Evolutionary conservation across 2,329 filamentous ascomycete species (phyloP).

Genomic region (Xylaria sp.): DNA sequence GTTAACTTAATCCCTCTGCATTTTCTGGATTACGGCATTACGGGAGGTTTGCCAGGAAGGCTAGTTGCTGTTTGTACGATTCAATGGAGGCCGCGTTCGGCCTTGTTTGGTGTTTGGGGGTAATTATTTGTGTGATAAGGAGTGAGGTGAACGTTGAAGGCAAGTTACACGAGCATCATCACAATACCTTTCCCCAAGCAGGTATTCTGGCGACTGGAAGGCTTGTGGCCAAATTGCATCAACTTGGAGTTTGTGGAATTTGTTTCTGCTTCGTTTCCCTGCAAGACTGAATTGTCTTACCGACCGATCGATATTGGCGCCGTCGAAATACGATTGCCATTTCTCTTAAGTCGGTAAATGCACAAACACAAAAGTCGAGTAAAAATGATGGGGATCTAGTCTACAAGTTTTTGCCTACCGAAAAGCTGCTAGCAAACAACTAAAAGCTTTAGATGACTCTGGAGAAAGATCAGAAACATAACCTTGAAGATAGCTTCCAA

Average conservation of each 20-base stretch:
- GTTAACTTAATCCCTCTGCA: slow-evolving; percentile 54
- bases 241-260: slow-evolving; percentile 42
- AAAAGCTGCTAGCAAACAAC: slow-evolving; percentile 42
- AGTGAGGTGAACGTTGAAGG: slow-evolving; percentile 32
- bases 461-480: slow-evolving; percentile 42
- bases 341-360: slow-evolving; percentile 42
- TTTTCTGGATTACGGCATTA: slow-evolving; percentile 55
- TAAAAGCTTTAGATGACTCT: slow-evolving; percentile 41
- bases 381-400: slow-evolving; percentile 44
- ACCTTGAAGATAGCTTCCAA: slow-evolving; percentile 51
- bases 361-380: slow-evolving; percentile 34
- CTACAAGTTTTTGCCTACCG: slow-evolving; percentile 49
- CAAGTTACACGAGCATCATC: slow-evolving; percentile 37
- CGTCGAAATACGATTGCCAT: slow-evolving; percentile 46
- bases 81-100: slow-evolving; percentile 38
- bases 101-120: slow-evolving; percentile 48
- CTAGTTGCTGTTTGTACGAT: slow-evolving; percentile 49
- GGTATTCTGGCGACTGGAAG: slow-evolving; percentile 16
- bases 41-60: slow-evolving; percentile 44
- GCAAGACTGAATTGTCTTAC: slow-evolving; percentile 38
- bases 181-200: slow-evolving; percentile 21
- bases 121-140: slow-evolving; percentile 41
- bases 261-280: slow-evolving; percentile 34
- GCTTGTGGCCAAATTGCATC: slow-evolving; percentile 41
- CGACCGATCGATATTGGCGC: slow-evolving; percentile 43